These are phyloP conservation scores for Clitopilus hobsonii DNA, from an alignment of 768 basidiomycete genomes.

Conservation along the genomic window DNA sequence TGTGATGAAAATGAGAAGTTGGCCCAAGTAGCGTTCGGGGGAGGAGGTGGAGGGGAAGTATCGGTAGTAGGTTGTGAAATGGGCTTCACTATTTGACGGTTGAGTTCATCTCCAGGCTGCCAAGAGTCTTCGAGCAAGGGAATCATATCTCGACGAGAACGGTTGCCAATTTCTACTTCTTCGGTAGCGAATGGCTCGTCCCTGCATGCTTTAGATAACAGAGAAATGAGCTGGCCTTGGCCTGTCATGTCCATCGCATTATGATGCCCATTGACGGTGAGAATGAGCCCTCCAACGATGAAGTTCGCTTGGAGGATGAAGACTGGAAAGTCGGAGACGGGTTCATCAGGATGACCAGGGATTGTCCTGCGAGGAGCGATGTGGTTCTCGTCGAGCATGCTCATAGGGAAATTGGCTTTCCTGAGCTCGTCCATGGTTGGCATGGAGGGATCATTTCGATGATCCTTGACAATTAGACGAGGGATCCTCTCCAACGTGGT, in stretches of 20 bases:
- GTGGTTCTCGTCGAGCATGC: conserved; percentile 19
- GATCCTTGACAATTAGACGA: conserved; percentile 18
- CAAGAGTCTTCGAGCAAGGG: conserved; percentile 6
- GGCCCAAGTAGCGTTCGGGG: not conserved
- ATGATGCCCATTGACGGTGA: conserved; percentile 20
- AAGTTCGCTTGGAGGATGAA: conserved; percentile 21
- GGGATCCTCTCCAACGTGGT: not conserved
- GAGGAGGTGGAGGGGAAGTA: not conserved
- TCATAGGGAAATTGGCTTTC: conserved; percentile 17
- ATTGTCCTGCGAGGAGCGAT: conserved; percentile 19
- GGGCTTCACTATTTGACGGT: not conserved
- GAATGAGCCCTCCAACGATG: conserved; percentile 17
- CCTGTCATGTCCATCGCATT: conserved; percentile 22
- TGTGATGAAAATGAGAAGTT: not conserved
- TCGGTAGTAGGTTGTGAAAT: not conserved
- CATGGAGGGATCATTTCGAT: conserved; percentile 10
- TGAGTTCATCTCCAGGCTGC: not conserved
- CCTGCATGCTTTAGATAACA: conserved; percentile 19
- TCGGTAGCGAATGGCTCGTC: conserved; percentile 14
- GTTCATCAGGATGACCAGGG: conserved; percentile 9
- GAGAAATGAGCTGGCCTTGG: conserved; percentile 17
- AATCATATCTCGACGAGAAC: conserved; percentile 11
- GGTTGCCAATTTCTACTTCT: conserved; percentile 16
- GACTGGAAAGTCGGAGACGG: conserved; percentile 13
- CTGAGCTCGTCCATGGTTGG: conserved; percentile 18